phyloP scores from a whole-genome alignment of 2,329 filamentous ascomycete species.

The Neoascochyta sp. region DNA sequence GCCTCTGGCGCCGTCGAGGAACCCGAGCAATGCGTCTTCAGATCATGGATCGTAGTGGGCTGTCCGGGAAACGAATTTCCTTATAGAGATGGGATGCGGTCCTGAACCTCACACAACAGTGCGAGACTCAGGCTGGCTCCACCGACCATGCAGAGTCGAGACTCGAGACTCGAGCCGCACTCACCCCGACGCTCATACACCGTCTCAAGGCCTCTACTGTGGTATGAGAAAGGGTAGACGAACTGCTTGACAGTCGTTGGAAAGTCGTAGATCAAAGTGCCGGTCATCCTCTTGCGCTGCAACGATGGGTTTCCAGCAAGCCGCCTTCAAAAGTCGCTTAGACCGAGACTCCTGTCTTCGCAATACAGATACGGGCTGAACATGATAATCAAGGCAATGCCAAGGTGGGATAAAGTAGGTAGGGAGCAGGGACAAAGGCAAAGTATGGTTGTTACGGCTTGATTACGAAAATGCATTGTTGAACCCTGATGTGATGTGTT shows the following conservation, averaged over 20 bases:
- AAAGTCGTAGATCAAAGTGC: constrained; percentile 24
- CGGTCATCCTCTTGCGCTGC: constrained; percentile 17
- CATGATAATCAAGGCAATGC: constrained; percentile 10
- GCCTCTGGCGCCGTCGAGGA: not conserved
- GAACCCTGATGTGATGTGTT: not conserved
- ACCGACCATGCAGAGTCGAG: too few species aligned
- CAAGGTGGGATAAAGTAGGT: too few species aligned
- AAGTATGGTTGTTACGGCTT: not conserved
- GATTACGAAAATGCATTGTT: not conserved
- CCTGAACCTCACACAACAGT: not conserved
- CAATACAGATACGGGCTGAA: constrained; percentile 38
- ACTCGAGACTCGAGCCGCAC: too few species aligned
- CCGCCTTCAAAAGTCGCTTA: constrained; percentile 33
- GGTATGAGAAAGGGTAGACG: constrained; percentile 18
- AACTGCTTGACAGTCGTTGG: constrained; percentile 8
- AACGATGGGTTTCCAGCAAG: constrained; percentile 15
- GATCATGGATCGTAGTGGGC: too few species aligned
- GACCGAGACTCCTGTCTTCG: constrained; percentile 33
- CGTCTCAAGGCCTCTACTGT: constrained; percentile 18
- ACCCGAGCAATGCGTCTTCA: not conserved
- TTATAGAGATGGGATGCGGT: too few species aligned
- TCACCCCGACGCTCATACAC: constrained; percentile 10
- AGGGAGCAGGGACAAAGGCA: too few species aligned
- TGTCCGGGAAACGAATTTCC: too few species aligned
- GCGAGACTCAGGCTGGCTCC: too few species aligned